These are phyloP conservation scores for Dispira simplex DNA, from an alignment of 192 early-diverging fungal genomes.

Conservation along the genomic window DNA sequence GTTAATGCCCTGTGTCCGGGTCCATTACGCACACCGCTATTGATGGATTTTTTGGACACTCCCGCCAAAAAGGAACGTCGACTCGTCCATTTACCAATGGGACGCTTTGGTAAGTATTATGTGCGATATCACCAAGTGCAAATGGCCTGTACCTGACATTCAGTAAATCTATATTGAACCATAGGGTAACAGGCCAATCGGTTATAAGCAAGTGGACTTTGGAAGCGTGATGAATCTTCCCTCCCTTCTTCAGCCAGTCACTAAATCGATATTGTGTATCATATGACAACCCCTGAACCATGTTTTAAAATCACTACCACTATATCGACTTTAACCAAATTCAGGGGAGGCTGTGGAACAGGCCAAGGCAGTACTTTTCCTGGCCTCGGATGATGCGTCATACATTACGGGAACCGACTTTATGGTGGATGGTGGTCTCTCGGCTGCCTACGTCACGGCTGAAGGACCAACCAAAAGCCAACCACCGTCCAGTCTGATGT, in stretches of 20 bases:
- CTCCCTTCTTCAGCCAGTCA: no score
- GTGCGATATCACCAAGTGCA: no score
- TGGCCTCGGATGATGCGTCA: constrained; percentile 62
- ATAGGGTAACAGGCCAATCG: no score
- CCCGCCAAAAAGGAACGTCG: constrained; percentile 70
- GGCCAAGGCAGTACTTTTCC: constrained; percentile 64
- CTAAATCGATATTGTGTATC: no score
- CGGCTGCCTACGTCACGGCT: constrained; percentile 46
- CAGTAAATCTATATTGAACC: no score
- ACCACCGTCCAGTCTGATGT: background rate
- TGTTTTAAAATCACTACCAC: no score
- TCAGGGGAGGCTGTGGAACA: constrained; percentile 71
- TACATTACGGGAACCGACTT: constrained; percentile 76
- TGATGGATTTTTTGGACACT: constrained; percentile 74
- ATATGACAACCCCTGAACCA: no score
- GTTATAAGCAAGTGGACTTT: no score
- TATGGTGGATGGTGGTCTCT: constrained; percentile 63
- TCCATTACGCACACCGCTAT: constrained; percentile 55
- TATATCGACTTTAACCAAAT: no score
- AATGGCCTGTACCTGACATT: no score
- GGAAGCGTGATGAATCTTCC: no score
- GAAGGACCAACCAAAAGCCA: background rate
- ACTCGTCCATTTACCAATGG: constrained; percentile 66
- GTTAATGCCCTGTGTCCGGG: constrained; percentile 74
- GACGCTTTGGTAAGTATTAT: constrained; percentile 47